Conservation (phyloP, 2,329 filamentous ascomycete genomes). For the Septoria linicola region DNA sequence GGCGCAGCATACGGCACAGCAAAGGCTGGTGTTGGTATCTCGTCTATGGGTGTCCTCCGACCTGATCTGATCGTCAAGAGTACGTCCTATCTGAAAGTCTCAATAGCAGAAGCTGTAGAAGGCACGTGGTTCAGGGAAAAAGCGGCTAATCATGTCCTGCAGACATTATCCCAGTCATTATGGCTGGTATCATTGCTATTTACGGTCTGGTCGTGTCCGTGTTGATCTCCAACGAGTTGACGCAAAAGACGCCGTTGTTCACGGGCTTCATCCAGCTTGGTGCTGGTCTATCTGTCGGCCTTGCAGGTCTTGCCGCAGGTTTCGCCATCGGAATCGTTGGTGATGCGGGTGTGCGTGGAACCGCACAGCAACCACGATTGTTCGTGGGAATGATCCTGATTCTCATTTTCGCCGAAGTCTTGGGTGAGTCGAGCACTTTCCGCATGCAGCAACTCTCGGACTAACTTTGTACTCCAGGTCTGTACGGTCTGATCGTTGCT, state of each 20-base stretch:
- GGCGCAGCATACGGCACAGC: constrained; percentile 98
- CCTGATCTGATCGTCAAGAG: constrained; percentile 99
- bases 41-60: constrained; percentile 95
- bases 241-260: constrained; percentile 49
- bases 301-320: constrained; percentile 43
- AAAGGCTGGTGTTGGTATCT: constrained; percentile 98
- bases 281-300: constrained; percentile 52
- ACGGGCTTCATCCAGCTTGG: constrained; percentile 55
- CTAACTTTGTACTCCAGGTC: constrained; percentile 59
- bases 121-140: not conserved
- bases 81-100: constrained; percentile 52
- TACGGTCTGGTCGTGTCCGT: constrained; percentile 60
- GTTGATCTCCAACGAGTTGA: constrained; percentile 54
- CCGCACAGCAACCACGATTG: constrained; percentile 77
- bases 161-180: constrained; percentile 99
- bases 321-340: constrained; percentile 58
- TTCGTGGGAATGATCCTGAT: constrained; percentile 99
- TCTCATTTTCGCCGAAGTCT: constrained; percentile 98
- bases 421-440: constrained; percentile 74
- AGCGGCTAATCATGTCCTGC: constrained; percentile 21
- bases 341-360: constrained; percentile 85
- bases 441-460: not conserved
- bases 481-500: constrained; percentile 97
- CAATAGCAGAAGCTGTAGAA: not conserved
- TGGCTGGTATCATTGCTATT: constrained; percentile 99